Base-by-base conservation (phyloP, 345 rosid genomes). In the Camelina hispida region DNA sequence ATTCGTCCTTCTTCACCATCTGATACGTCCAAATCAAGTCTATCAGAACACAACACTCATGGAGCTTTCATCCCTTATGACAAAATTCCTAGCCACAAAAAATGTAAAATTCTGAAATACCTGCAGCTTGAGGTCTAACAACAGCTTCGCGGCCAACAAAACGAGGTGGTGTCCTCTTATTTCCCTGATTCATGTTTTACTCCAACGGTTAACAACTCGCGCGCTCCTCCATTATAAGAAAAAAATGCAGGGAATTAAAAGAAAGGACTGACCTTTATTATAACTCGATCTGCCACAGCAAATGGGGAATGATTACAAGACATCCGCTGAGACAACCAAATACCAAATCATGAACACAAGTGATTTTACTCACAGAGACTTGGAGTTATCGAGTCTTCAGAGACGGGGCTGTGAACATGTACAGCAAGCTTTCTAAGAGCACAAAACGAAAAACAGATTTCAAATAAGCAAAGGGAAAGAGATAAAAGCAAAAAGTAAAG, bases 111-210 rank as follows among this genome's bases (percentile, higher is more conserved):
- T 1, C 1, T 51, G 30, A 44, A 5, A 5, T 78, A 95, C 97
- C 99, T 87, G 96, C 69, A 89, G 87, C 77, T 95, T 96, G 53
- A 88, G 85, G 69, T 92, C 97, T 81, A 20, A 91, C 97, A 66
- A 91, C 86, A 62, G 98, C 98, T 82, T 89, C 91, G 1, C 98
- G 93, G 70, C 97, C 98, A 73, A 93, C 98, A 85, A 93, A 93
- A 59, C 94, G 93, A 79, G 83, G 84, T 1, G 98, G 98, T 38
- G 96, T 93, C 85, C 98, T 88, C 84, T 89, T 93, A 86, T 93
- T 93, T 53, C 98, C 98, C 98, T 93, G 85, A 28, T 77, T 72
- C 74, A 82, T 69, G 40, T 71, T 51, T 23, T 43, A 85, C 76
- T 69, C 78, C 17, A 65, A 68, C 60, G 28, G 59, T 78, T 56